Percentiles rank a stretch among this genome's conserved stretches.
Evolutionary conservation across 805 yeast genomes (phyloP).

Genomic region (Ogataea kodamae): DNA sequence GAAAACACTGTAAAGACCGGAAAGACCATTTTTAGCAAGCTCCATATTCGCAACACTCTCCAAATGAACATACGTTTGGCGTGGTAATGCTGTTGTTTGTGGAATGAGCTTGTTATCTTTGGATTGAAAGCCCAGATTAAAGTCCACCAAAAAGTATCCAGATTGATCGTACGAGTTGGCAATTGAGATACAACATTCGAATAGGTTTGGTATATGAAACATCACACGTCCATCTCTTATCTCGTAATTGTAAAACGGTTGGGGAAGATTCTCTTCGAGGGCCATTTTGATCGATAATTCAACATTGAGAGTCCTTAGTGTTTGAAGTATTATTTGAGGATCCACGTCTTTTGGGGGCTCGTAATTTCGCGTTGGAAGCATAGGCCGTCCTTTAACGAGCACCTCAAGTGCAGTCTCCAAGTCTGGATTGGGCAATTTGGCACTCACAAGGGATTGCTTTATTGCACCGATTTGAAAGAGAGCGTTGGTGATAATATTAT

Average conservation of each 20-base stretch:
- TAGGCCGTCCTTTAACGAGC: constrained; percentile 71
- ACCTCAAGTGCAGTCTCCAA: constrained; percentile 85
- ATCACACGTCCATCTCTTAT: constrained; percentile 76
- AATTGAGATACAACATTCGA: constrained; percentile 75
- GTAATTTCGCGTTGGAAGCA: constrained; percentile 60
- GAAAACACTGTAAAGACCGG: constrained; percentile 53
- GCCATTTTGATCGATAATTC: constrained; percentile 75
- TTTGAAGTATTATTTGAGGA: constrained; percentile 53
- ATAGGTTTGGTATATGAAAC: constrained; percentile 59
- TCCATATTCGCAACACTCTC: constrained; percentile 55
- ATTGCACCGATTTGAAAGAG: constrained; percentile 66
- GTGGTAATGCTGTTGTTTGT: constrained; percentile 30
- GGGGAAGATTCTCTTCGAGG: constrained; percentile 58
- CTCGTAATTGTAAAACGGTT: constrained; percentile 55
- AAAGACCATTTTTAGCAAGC: constrained; percentile 43
- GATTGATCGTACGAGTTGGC: constrained; percentile 54
- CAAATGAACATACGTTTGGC: constrained; percentile 37
- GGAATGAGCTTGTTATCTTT: constrained; percentile 32
- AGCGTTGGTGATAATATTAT: constrained; percentile 59
- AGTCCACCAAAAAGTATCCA: constrained; percentile 76
- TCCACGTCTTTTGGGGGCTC: constrained; percentile 48
- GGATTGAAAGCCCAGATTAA: constrained; percentile 57
- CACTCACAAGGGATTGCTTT: constrained; percentile 72
- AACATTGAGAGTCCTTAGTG: constrained; percentile 67
- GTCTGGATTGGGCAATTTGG: constrained; percentile 92